A percentile compares a stretch with the other conserved stretches of the same genome.
These are phyloP conservation scores for Chaetomiaceae sp. DNA, from an alignment of 2,329 filamentous ascomycete genomes.

Conservation along the genomic window DNA sequence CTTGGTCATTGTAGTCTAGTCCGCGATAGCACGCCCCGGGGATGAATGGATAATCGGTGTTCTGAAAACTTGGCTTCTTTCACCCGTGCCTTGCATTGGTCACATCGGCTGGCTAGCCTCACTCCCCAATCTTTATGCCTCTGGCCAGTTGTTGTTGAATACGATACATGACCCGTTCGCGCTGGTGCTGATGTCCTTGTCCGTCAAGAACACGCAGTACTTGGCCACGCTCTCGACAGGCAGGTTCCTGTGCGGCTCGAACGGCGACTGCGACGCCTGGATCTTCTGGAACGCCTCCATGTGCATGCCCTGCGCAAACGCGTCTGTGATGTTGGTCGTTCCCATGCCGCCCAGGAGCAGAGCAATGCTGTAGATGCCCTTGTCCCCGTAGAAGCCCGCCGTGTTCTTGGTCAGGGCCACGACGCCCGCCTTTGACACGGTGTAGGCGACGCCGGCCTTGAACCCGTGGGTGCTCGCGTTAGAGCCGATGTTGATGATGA, in stretches of 20 bases:
- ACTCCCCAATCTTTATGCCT: conserved; percentile 21
- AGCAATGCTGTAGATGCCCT: conserved; percentile 47
- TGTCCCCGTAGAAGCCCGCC: conserved; percentile 47
- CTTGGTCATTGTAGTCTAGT: background rate
- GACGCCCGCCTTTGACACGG: conserved; percentile 26
- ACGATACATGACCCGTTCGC: conserved; percentile 30
- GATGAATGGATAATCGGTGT: background rate
- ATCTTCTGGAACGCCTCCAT: conserved; percentile 28
- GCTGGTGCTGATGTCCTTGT: conserved; percentile 28
- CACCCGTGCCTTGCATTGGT: too few relatives aligned
- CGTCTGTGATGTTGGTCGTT: conserved; percentile 50
- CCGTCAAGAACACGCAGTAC: conserved; percentile 33
- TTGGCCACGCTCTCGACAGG: conserved; percentile 34
- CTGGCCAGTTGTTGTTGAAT: conserved; percentile 34
- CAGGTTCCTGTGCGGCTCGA: conserved; percentile 27
- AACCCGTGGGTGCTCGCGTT: conserved; percentile 39
- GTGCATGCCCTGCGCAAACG: conserved; percentile 33
- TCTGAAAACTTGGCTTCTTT: too few relatives aligned
- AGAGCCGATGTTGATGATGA: conserved; percentile 49
- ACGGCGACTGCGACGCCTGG: conserved; percentile 26
- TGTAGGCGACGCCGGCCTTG: conserved; percentile 25
- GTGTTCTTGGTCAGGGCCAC: conserved; percentile 46
- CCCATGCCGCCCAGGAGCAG: conserved; percentile 49
- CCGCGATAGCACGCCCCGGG: background rate
- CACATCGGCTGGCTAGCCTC: background rate